phyloP scores from a whole-genome alignment of 176 grass and related monocot genomes.

The Rhynchospora breviuscula region DNA sequence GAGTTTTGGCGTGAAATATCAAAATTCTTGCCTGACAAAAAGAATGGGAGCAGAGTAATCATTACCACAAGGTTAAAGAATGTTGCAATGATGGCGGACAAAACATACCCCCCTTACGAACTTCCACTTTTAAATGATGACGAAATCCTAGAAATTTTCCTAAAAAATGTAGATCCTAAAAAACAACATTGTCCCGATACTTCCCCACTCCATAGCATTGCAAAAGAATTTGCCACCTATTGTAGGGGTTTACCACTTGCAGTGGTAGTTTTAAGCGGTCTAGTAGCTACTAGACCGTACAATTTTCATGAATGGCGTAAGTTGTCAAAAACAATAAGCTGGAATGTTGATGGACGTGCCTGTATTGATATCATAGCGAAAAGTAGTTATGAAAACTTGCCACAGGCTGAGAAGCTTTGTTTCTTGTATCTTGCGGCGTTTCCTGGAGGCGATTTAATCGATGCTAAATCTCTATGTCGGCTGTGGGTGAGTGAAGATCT shows the following conservation, averaged over 20 bases:
- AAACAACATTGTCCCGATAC: not conserved
- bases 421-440: not conserved
- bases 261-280: not conserved
- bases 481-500: not conserved
- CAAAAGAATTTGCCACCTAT: not conserved
- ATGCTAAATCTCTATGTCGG: not conserved
- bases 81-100: not conserved
- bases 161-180: not conserved
- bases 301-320: not conserved
- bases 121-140: not conserved
- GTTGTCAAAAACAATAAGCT: not conserved
- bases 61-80: not conserved
- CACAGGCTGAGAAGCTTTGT: not conserved
- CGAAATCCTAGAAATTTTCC: not conserved
- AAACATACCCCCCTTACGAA: not conserved
- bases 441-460: not conserved
- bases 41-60: not conserved
- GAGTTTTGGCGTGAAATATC: not conserved
- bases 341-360: not conserved
- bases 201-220: not conserved
- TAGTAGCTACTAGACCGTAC: not conserved
- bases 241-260: not conserved
- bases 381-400: not conserved
- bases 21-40: not conserved
- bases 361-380: not conserved